Percentiles rank a stretch among this genome's conserved stretches.
Conservation (phyloP, 139 green algal species). For the Chlamydomonas sphaeroides region DNA sequence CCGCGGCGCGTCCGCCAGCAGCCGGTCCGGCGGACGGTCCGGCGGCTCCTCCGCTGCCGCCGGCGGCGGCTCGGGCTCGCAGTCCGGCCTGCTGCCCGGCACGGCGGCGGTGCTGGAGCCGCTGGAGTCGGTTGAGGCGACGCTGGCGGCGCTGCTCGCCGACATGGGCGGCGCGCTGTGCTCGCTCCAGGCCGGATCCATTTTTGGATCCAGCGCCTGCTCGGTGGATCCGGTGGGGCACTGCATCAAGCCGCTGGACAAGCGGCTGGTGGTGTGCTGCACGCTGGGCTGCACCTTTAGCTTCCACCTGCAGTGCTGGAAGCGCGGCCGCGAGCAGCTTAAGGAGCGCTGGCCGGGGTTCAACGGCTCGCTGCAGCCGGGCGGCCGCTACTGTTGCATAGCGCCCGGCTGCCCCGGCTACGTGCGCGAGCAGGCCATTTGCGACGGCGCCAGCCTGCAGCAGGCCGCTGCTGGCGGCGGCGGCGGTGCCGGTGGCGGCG, state of each 20-base stretch:
- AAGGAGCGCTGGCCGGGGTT: constrained; percentile 27
- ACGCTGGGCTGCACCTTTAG: constrained; percentile 33
- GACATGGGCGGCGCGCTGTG: constrained; percentile 44
- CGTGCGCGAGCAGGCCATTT: constrained; percentile 25
- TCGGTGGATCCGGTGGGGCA: constrained; percentile 27
- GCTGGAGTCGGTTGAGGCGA: constrained; percentile 37
- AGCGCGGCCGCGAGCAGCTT: constrained; percentile 4
- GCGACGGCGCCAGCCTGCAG: not conserved
- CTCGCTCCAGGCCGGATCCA: constrained; percentile 2
- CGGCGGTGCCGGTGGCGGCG: too few species aligned
- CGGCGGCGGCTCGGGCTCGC: not conserved
- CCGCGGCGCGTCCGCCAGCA: not conserved
- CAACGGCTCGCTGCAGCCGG: constrained; percentile 2
- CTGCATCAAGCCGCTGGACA: constrained; percentile 34
- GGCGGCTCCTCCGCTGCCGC: not conserved
- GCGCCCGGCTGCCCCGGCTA: constrained; percentile 27
- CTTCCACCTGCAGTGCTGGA: constrained; percentile 42
- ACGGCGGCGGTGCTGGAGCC: constrained; percentile 37
- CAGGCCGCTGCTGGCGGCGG: not conserved
- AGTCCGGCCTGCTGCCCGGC: constrained; percentile 26
- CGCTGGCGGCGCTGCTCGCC: constrained; percentile 34
- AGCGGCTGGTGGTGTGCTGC: constrained; percentile 33
- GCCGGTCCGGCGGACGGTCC: not conserved
- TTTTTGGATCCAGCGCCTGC: constrained; percentile 17
- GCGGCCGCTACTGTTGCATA: constrained; percentile 20